Evolutionary conservation across 2,329 filamentous ascomycete species (phyloP).

Genomic region (Pezicula radicicola): DNA sequence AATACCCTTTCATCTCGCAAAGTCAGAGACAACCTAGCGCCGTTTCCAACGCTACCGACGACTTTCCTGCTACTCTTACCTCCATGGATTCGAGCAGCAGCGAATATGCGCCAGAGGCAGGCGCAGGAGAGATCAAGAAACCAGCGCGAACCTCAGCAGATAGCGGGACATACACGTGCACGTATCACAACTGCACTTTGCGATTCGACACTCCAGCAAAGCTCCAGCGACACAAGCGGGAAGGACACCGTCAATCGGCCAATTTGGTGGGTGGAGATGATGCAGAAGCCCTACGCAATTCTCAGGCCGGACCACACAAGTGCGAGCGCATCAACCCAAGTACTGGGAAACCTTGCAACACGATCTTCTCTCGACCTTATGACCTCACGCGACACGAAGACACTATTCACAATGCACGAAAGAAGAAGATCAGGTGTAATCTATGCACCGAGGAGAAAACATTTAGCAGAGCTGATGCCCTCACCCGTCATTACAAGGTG

Average conservation of each 20-base stretch:
- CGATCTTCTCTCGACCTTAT: conserved; percentile 91
- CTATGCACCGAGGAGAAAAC: conserved; percentile 96
- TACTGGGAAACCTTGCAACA: conserved; percentile 92
- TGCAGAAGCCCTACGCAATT: conserved; percentile 64
- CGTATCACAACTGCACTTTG: conserved; percentile 84
- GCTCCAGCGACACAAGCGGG: conserved; percentile 93
- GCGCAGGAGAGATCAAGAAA: conserved; percentile 28
- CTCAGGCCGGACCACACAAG: conserved; percentile 87
- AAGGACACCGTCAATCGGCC: conserved; percentile 79
- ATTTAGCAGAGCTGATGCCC: conserved; percentile 90
- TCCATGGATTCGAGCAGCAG: conserved; percentile 37
- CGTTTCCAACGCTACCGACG: conserved; percentile 24
- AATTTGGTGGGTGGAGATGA: conserved; percentile 38
- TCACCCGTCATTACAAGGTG: conserved; percentile 91
- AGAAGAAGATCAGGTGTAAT: conserved; percentile 91
- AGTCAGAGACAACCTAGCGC: conserved; percentile 20
- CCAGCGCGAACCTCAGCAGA: conserved; percentile 69
- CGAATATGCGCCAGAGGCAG: conserved; percentile 31
- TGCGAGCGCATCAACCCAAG: conserved; percentile 93
- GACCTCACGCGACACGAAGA: conserved; percentile 96
- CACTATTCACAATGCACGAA: conserved; percentile 92
- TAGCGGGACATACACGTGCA: conserved; percentile 91
- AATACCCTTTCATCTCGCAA: conserved; percentile 28
- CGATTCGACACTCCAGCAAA: conserved; percentile 86
- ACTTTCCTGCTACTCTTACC: conserved; percentile 28